These are phyloP conservation scores for Didymella segeticola DNA, from an alignment of 2,329 filamentous ascomycete genomes.

Conservation along the genomic window DNA sequence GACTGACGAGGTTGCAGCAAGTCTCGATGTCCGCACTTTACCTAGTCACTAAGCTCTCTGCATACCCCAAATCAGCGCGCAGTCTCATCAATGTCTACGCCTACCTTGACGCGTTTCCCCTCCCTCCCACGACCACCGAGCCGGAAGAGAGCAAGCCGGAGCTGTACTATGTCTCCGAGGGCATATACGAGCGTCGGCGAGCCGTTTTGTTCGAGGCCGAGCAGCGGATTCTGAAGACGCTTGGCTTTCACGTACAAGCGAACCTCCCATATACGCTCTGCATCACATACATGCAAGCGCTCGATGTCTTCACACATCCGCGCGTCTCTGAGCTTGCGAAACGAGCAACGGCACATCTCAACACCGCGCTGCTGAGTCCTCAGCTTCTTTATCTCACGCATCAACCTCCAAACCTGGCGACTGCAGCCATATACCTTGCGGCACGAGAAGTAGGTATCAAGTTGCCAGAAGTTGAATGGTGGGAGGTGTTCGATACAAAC, in stretches of 20 bases:
- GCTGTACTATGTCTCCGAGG: constrained; percentile 71
- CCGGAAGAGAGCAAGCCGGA: constrained; percentile 33
- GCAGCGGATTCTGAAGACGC: constrained; percentile 73
- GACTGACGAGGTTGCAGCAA: constrained; percentile 62
- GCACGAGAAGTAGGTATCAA: constrained; percentile 77
- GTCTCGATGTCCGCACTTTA: constrained; percentile 83
- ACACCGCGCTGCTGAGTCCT: constrained; percentile 82
- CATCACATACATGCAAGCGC: constrained; percentile 89
- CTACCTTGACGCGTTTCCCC: constrained; percentile 72
- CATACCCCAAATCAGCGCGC: constrained; percentile 75
- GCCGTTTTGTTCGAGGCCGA: constrained; percentile 77
- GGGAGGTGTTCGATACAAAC: constrained; percentile 97
- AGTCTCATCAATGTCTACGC: constrained; percentile 85
- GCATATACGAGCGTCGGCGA: constrained; percentile 66
- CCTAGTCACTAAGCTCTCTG: constrained; percentile 81
- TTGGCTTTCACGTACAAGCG: constrained; percentile 85
- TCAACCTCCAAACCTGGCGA: constrained; percentile 84
- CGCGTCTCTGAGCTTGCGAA: constrained; percentile 63
- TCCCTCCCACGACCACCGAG: constrained; percentile 63
- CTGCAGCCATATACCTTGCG: constrained; percentile 89
- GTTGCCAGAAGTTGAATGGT: constrained; percentile 87
- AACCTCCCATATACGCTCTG: constrained; percentile 85
- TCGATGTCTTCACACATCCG: constrained; percentile 67
- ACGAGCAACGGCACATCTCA: constrained; percentile 78
- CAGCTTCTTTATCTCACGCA: constrained; percentile 92